Conservation (phyloP, 2,329 filamentous ascomycete species). For the Paraphoma chrysanthemicola region DNA sequence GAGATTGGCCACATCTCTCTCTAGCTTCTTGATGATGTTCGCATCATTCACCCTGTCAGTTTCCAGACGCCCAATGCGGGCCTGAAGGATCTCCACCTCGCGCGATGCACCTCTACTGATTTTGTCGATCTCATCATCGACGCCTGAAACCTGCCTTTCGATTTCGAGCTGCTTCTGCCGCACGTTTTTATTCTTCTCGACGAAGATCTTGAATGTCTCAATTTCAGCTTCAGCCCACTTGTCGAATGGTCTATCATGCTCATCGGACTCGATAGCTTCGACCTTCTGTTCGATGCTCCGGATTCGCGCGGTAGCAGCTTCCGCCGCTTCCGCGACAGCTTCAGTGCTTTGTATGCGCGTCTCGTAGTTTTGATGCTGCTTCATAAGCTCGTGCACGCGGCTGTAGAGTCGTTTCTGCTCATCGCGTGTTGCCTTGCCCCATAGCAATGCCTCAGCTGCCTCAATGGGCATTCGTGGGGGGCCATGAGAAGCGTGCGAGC, state of each 20-base stretch:
- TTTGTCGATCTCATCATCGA: conserved; percentile 14
- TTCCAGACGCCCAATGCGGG: conserved; percentile 22
- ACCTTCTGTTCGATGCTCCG: conserved; percentile 27
- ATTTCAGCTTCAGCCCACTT: conserved; percentile 24
- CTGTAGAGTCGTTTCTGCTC: conserved; percentile 45
- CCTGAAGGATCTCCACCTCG: conserved; percentile 6
- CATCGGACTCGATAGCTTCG: conserved; percentile 30
- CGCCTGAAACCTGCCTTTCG: conserved; percentile 11
- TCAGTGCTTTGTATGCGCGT: conserved; percentile 29
- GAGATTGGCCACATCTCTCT: conserved; percentile 12
- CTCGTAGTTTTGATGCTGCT: conserved; percentile 22
- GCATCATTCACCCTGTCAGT: conserved; percentile 9
- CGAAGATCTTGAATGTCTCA: conserved; percentile 14
- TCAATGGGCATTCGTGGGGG: conserved; percentile 21
- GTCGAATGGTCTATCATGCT: conserved; percentile 26
- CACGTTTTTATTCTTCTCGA: conserved; percentile 22
- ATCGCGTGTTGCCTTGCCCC: conserved; percentile 50
- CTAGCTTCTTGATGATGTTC: conserved; percentile 11
- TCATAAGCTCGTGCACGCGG: conserved; percentile 46
- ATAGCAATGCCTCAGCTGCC: conserved; percentile 43
- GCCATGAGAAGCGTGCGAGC: not conserved
- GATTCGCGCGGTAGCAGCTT: conserved; percentile 18
- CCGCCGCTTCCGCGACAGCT: conserved; percentile 17
- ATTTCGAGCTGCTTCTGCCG: conserved; percentile 25
- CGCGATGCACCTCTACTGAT: conserved; percentile 1